These are phyloP conservation scores for Vitis riparia DNA, from an alignment of 164 flowering plant species.

Conservation along the genomic window DNA sequence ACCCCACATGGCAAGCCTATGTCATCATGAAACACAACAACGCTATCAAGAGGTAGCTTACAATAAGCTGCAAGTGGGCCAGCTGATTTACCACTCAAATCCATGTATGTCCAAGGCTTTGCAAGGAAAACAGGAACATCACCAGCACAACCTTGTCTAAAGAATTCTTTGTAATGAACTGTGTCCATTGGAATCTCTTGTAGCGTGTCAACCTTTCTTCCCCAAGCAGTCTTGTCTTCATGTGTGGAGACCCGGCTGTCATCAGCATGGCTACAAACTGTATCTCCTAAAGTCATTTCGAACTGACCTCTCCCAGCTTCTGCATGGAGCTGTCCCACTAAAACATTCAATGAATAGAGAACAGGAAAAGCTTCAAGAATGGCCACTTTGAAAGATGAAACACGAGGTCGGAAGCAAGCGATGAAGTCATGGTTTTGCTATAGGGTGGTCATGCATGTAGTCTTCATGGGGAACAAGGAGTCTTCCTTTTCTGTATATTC, in stretches of 20 bases:
- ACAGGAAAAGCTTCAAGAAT: constrained; percentile 54
- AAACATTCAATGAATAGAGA: constrained; percentile 64
- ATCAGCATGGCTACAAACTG: constrained; percentile 60
- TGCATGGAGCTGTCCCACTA: constrained; percentile 90
- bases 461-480: no score
- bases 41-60: constrained; percentile 90
- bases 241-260: constrained; percentile 80
- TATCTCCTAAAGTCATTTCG: constrained; percentile 75
- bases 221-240: constrained; percentile 31
- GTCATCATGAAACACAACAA: constrained; percentile 89
- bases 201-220: no score
- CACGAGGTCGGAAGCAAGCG: no score
- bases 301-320: constrained; percentile 94
- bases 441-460: no score
- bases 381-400: no score
- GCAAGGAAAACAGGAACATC: constrained; percentile 81
- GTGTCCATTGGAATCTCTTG: constrained; percentile 58
- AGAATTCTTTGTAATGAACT: constrained; percentile 77
- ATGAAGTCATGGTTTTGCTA: no score
- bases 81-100: constrained; percentile 90
- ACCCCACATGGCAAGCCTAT: constrained; percentile 93
- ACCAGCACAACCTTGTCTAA: constrained; percentile 78
- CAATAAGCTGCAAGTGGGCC: constrained; percentile 96
- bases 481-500: no score
- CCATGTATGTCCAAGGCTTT: constrained; percentile 97